phyloP scores from a whole-genome alignment of 768 basidiomycete species.

The Phylloporus arenicola region DNA sequence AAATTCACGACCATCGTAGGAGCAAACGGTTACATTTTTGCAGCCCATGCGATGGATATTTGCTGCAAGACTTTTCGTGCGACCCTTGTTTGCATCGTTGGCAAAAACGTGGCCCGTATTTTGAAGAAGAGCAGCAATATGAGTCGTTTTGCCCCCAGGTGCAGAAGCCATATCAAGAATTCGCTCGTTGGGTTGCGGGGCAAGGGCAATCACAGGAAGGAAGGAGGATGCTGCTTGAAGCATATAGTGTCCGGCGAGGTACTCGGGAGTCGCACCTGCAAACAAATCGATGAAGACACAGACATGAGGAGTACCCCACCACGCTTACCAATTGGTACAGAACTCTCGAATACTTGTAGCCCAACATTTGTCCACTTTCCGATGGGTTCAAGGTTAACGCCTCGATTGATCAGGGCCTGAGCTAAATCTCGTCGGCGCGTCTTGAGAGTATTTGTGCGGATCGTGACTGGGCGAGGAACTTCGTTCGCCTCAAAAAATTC shows the following conservation, averaged over 20 bases:
- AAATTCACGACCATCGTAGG: constrained; percentile 95
- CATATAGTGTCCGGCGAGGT: constrained; percentile 99
- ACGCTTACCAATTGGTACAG: constrained; percentile 80
- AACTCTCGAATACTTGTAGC: constrained; percentile 95
- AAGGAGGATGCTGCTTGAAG: constrained; percentile 98
- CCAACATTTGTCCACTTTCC: constrained; percentile 99
- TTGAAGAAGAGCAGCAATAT: constrained; percentile 93
- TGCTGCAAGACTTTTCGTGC: constrained; percentile 94
- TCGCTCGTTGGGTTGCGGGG: constrained; percentile 88
- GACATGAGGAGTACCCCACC: neutral
- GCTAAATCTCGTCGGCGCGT: constrained; percentile 92
- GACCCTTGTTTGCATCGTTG: constrained; percentile 90
- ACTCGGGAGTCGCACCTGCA: constrained; percentile 91
- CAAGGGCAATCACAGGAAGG: constrained; percentile 95
- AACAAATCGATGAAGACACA: neutral
- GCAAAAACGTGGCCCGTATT: constrained; percentile 98
- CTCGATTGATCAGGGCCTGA: constrained; percentile 88
- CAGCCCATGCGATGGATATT: constrained; percentile 97
- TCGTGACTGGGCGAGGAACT: constrained; percentile 91
- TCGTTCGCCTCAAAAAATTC: constrained; percentile 99
- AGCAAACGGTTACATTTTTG: constrained; percentile 96
- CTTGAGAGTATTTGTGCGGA: constrained; percentile 94
- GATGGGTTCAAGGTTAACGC: constrained; percentile 95
- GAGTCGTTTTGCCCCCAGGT: constrained; percentile 96
- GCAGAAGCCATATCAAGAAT: constrained; percentile 98